These are phyloP conservation scores for Oryza nivara DNA, from an alignment of 176 grass and related monocot species.

Conservation along the genomic window DNA sequence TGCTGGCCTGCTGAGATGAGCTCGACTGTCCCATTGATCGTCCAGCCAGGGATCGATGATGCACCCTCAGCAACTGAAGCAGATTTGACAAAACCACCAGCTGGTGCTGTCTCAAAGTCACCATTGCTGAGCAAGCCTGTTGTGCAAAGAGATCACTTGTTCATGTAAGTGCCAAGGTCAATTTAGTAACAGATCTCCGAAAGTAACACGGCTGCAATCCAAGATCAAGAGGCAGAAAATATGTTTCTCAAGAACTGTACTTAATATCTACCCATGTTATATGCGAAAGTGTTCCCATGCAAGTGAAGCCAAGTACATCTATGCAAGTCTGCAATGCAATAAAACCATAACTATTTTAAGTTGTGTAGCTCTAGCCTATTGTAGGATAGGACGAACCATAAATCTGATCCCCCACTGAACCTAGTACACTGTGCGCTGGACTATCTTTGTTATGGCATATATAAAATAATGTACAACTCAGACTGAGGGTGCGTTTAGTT, in stretches of 20 bases:
- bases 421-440: neutral
- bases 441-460: neutral
- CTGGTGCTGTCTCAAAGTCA: conserved; percentile 75
- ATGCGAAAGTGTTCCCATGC: neutral
- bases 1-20: conserved; percentile 84
- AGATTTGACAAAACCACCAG: conserved; percentile 68
- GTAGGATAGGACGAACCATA: conserved; percentile 5
- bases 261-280: neutral
- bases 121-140: conserved; percentile 90
- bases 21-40: conserved; percentile 92
- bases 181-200: neutral
- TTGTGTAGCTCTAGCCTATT: conserved; percentile 16
- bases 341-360: neutral
- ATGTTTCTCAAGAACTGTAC: conserved; percentile 13
- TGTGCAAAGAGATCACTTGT: conserved; percentile 25
- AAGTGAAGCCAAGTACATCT: neutral
- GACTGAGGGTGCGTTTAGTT: neutral
- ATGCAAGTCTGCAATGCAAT: conserved; percentile 13
- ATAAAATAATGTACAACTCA: conserved; percentile 1
- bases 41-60: conserved; percentile 75
- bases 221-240: conserved; percentile 13
- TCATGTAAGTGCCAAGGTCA: conserved; percentile 15
- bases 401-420: neutral
- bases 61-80: conserved; percentile 65
- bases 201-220: neutral